phyloP scores from a whole-genome alignment of 208 protist genomes.

The Leishmania mexicana region DNA sequence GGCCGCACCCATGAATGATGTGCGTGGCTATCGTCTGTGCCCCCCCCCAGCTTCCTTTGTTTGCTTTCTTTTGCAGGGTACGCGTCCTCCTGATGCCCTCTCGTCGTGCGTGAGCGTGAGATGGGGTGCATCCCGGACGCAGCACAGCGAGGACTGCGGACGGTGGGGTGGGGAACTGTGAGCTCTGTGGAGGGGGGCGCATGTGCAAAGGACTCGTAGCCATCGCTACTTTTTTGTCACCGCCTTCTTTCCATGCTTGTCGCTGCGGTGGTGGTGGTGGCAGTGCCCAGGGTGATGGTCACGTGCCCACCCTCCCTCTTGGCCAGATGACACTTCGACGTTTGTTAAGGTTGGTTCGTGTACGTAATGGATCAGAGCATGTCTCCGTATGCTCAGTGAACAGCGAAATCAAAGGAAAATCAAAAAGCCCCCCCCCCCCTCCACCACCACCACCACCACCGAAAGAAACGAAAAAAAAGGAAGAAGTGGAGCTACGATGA shows the following conservation, averaged over 20 bases:
- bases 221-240: not conserved
- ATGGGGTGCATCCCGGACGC: not conserved
- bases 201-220: not conserved
- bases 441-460: no score
- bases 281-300: no score
- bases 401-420: not conserved
- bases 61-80: not conserved
- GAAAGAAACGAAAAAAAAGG: not conserved
- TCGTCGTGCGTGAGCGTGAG: not conserved
- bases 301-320: not conserved
- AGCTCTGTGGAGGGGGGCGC: not conserved
- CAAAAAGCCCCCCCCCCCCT: not conserved
- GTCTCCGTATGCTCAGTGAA: not conserved
- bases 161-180: not conserved
- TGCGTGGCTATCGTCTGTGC: not conserved
- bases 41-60: not conserved
- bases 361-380: not conserved
- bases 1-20: not conserved
- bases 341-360: not conserved
- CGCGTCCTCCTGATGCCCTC: not conserved
- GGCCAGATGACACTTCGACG: not conserved
- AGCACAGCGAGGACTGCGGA: not conserved
- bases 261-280: not conserved
- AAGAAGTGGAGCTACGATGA: not conserved
- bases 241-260: not conserved